Evolutionary conservation across 2,329 filamentous ascomycete species (phyloP).

Genomic region (Phyllosticta citribraziliensis): DNA sequence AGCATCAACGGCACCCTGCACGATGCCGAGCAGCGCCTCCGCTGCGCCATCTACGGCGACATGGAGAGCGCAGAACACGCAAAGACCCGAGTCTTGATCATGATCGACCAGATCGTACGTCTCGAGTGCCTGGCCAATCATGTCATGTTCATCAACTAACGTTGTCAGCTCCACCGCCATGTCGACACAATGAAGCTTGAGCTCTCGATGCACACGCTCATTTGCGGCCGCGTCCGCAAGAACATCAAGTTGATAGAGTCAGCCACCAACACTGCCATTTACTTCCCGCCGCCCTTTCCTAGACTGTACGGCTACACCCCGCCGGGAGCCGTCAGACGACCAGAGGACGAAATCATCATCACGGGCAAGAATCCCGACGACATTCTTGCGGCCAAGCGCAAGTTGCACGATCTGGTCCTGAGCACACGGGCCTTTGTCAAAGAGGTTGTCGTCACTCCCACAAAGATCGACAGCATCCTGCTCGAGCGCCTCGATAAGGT

Average conservation of each 20-base stretch:
- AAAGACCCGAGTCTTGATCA: constrained; percentile 90
- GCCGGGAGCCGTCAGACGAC: constrained; percentile 67
- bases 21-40: constrained; percentile 79
- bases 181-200: constrained; percentile 78
- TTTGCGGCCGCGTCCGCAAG: constrained; percentile 88
- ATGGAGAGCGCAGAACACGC: constrained; percentile 93
- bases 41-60: constrained; percentile 90
- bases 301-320: constrained; percentile 85
- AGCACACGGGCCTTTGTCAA: constrained; percentile 72
- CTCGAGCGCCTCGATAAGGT: constrained; percentile 90
- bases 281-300: constrained; percentile 92
- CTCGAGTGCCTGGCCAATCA: constrained; percentile 9
- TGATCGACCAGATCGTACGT: constrained; percentile 87
- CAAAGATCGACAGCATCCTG: constrained; percentile 91
- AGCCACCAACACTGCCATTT: constrained; percentile 89
- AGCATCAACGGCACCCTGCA: constrained; percentile 69
- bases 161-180: constrained; percentile 53
- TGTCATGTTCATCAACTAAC: constrained; percentile 25
- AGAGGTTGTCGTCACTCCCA: constrained; percentile 77
- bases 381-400: constrained; percentile 82
- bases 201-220: constrained; percentile 76
- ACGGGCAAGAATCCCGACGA: constrained; percentile 79
- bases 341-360: constrained; percentile 87
- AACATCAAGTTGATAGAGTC: constrained; percentile 98
- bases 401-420: constrained; percentile 74